Base-by-base conservation (phyloP, 768 basidiomycete genomes). In the Boletellus ananiceps region DNA sequence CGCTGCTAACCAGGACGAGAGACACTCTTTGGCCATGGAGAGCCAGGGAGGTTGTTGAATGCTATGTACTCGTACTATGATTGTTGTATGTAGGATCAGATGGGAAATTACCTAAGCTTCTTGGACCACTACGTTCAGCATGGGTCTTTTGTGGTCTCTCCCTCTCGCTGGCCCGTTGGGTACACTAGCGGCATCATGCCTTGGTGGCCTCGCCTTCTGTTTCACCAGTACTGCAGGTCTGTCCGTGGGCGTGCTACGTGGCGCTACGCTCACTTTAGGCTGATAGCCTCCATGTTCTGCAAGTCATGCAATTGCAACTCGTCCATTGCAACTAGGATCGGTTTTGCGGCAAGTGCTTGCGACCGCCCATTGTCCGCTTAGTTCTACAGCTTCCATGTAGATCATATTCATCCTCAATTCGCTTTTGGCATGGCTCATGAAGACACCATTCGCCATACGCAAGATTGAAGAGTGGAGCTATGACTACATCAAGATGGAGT, bases 221-320 rank as follows among this genome's bases (percentile, higher is more conserved):
- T 93, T 82, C 61, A 90, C 89, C 8, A 90, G 88, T 34, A 89
- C 83, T 38, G 88, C 89, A 60, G 89, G 89, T 84, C 51, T 54
- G 77, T 67, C 23, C 37, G n/a, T 49, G 40, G 36, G 7, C 40
- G 36, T 19, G 37, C 21, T n/a, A 56, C 12, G 55, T 60, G 41
- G 14, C 27, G 11, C 3, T 11, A 0, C 32, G 25, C 50, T 57
- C 42, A 54, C 44, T 2, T 29, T 29, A 6, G 12, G 12, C 32
- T 35, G 13, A 59, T 70, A 84, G 93, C 94, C 4, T 93, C 90
- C 32, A 93, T 95, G 81, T 91, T 96, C 73, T 93, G 85, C 79
- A 97, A 96, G 75, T 93, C 89, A 29, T 99, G 95, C 70, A 98
- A 98, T 66, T 99, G 96, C 73, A 97, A 98, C 66, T 95, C 93